These are phyloP conservation scores for Coccomyxa sp. DNA, from an alignment of 139 green algal species.

Conservation along the genomic window DNA sequence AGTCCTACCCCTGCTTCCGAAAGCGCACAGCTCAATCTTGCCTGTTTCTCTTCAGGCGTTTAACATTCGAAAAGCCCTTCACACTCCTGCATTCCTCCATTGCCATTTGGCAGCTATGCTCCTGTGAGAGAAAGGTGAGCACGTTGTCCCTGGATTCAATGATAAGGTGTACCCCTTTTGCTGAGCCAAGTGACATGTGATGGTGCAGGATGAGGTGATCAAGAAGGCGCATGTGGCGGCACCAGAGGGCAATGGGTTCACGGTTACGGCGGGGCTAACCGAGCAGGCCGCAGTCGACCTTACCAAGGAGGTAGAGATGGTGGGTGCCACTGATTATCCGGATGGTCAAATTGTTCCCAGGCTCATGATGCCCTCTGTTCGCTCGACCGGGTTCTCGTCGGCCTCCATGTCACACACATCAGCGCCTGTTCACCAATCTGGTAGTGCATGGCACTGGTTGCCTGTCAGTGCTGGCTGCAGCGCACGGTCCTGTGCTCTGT, in stretches of 20 bases:
- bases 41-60: too few species aligned
- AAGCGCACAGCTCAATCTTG: too few species aligned
- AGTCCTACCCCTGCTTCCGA: not conserved
- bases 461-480: not conserved
- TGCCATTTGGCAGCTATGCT: too few species aligned
- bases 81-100: too few species aligned
- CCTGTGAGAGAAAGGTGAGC: too few species aligned
- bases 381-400: not conserved
- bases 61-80: too few species aligned
- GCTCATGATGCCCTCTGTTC: too few species aligned
- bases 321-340: constrained; percentile 1
- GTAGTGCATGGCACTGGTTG: not conserved
- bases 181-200: too few species aligned
- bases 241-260: not conserved
- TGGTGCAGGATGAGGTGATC: constrained; percentile 3
- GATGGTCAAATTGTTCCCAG: not conserved
- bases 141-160: too few species aligned
- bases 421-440: not conserved
- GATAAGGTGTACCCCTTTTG: too few species aligned
- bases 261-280: not conserved
- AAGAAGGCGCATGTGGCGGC: not conserved
- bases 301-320: constrained; percentile 1
- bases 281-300: not conserved
- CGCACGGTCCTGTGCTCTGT: not conserved
- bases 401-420: not conserved